Conservation (phyloP, 768 basidiomycete species). For the Kwoniella bestiolae region DNA sequence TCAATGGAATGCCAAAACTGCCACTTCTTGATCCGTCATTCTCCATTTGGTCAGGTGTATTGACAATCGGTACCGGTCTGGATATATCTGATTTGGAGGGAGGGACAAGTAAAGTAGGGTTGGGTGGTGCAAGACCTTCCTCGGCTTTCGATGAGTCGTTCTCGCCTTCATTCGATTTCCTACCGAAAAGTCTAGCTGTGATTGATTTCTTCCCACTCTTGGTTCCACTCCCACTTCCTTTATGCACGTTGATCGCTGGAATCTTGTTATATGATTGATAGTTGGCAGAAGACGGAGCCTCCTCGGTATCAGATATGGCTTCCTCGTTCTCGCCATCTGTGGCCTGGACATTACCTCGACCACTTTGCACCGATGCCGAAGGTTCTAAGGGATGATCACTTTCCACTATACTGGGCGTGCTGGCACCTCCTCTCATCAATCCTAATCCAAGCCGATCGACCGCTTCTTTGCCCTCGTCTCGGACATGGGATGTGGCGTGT, state of each 20-base stretch:
- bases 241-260: conserved; percentile 16
- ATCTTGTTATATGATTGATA: neutral
- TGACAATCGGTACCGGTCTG: conserved; percentile 17
- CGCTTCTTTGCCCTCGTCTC: conserved; percentile 37
- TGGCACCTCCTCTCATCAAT: conserved; percentile 31
- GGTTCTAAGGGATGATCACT: neutral
- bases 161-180: conserved; percentile 2
- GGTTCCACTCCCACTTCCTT: neutral
- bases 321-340: conserved; percentile 13
- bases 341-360: neutral
- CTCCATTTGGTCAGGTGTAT: neutral
- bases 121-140: conserved; percentile 12
- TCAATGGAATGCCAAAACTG: conserved; percentile 14
- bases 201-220: conserved; percentile 16
- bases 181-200: conserved; percentile 16
- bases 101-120: conserved; percentile 8
- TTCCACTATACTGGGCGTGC: conserved; percentile 12
- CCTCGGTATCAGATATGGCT: conserved; percentile 15
- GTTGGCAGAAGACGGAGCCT: neutral
- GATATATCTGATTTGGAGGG: neutral
- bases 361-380: neutral
- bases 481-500: conserved; percentile 41
- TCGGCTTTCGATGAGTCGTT: conserved; percentile 13
- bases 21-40: neutral
- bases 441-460: conserved; percentile 46